A percentile compares a stretch with the other conserved stretches of the same genome.
Evolutionary conservation across 202 grass and related monocot species (phyloP).

Genomic region (Zoysia matrella): DNA sequence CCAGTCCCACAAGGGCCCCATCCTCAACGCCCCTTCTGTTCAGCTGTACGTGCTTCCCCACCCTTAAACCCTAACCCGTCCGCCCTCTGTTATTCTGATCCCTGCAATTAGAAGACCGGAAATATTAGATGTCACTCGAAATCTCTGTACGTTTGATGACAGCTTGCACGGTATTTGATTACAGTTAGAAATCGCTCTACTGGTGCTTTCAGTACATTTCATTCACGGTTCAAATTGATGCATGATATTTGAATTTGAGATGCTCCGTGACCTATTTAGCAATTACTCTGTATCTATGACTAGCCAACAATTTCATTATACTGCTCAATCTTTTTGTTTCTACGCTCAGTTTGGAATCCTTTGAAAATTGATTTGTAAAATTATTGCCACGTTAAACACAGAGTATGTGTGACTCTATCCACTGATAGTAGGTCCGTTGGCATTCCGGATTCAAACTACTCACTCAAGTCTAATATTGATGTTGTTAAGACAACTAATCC

Average conservation of each 20-base stretch:
- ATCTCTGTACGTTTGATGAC: not conserved
- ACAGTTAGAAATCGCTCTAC: too few species aligned
- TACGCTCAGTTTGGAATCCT: not conserved
- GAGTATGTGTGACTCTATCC: not conserved
- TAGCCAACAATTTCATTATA: not conserved
- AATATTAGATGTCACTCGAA: not conserved
- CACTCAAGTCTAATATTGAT: too few species aligned
- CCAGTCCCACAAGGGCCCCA: slow-evolving; percentile 74
- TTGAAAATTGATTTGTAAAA: not conserved
- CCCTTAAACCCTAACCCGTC: slow-evolving; percentile 37
- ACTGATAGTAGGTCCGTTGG: not conserved
- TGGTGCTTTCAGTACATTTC: not conserved
- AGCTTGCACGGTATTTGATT: not conserved
- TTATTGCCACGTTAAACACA: not conserved
- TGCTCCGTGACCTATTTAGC: not conserved
- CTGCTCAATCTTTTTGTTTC: not conserved
- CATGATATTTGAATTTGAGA: not conserved
- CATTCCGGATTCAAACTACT: not conserved
- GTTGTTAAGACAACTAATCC: too few species aligned
- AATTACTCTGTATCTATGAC: not conserved
- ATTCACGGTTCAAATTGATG: not conserved
- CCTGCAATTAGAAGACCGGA: not conserved
- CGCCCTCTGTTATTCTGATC: slow-evolving; percentile 2
- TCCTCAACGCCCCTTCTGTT: slow-evolving; percentile 75
- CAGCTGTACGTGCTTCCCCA: slow-evolving; percentile 51